Evolutionary conservation across 2,329 filamentous ascomycete species (phyloP), one percentile per base, ranked within the genome.

Genomic region (Penicillium corylophilum): DNA sequence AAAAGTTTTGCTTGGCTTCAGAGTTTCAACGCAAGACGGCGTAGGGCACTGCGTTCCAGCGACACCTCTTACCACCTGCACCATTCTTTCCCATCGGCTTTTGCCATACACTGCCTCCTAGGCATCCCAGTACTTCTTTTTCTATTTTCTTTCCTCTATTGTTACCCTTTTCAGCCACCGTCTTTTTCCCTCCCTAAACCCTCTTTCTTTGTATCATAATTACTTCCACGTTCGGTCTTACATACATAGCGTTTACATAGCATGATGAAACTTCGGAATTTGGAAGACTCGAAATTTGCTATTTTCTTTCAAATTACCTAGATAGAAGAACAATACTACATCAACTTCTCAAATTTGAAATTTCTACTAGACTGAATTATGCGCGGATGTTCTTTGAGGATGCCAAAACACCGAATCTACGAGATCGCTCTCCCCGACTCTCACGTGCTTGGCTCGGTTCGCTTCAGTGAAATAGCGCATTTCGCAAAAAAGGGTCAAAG

Each of bases 131-230:
- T 38, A 13, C 4, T 13, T 7, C 4, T 13, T 7, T 18, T 22
- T n/a, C 9, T 20, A 10, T 38, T 38, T 28, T 16, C 10, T 13
- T n/a, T 2, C 6, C 20, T 38, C 10, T 22, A 38, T 38, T 12
- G 8, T 20, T 38, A 38, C 16, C 35, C 35, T 20, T 38, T n/a
- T 50, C 28, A 53, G 6, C 23, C 48, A 36, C 49, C 43, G 9
- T 54, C 44, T 18, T 48, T 54, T 28, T 31, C 41, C 50, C 43
- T 58, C 39, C 43, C 36, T 59, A 56, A 29, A 53, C 22, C 20
- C 50, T 29, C 46, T 55, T 50, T 47, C 55, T 51, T 51, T 62
- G 56, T 63, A 57, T 48, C 53, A 61, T 63, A 62, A 56, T 58
- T 50, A 54, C 48, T 39, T 46, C 39, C 42, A 23, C 48, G 20